phyloP scores from a whole-genome alignment of 371 early-diverging fungal species.

The Dentiscutata heterogama region DNA sequence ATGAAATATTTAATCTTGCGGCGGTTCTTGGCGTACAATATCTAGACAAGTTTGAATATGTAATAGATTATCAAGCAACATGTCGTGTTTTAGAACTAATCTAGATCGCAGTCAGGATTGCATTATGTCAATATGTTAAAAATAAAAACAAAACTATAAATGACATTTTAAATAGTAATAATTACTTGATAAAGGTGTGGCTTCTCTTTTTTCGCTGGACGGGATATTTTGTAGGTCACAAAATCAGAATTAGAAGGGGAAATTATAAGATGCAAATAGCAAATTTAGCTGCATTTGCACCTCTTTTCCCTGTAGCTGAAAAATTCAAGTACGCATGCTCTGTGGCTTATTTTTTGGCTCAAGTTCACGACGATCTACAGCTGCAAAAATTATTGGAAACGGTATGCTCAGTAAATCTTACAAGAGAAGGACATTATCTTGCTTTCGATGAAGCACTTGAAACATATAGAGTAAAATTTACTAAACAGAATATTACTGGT shows the following conservation, averaged over 20 bases:
- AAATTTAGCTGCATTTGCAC: too few relatives aligned
- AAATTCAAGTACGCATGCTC: neutral
- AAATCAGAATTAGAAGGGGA: neutral
- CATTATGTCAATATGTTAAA: neutral
- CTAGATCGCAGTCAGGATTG: neutral
- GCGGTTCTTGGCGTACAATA: neutral
- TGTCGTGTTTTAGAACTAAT: conserved; percentile 5
- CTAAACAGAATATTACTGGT: neutral
- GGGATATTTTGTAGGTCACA: neutral
- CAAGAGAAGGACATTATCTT: neutral
- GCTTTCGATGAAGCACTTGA: too few relatives aligned
- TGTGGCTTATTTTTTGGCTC: neutral
- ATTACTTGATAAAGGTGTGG: neutral
- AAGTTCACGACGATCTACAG: neutral
- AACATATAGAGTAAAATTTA: neutral
- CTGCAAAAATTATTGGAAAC: neutral
- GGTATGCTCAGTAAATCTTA: neutral
- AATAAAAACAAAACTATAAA: neutral
- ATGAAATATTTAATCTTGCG: neutral
- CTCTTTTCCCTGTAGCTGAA: neutral
- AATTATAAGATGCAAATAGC: too few relatives aligned
- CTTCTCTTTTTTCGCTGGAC: neutral
- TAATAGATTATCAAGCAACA: neutral
- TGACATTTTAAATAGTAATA: neutral
- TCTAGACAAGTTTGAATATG: neutral